Conservation (phyloP, 495 filamentous ascomycete species). For the Xylaria palmicola region DNA sequence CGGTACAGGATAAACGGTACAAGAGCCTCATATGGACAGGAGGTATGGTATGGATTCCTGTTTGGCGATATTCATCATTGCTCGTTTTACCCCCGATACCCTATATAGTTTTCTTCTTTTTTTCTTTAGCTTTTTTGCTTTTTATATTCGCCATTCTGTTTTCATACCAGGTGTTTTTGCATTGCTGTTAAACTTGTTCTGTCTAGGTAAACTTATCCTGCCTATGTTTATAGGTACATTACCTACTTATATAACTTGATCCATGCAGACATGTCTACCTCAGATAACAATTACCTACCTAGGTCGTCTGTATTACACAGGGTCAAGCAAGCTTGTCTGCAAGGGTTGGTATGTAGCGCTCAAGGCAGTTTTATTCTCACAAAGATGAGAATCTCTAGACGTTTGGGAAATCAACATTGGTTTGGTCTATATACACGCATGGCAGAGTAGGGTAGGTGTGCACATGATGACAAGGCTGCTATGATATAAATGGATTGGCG, state of each 20-base stretch:
- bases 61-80: constrained; percentile 7
- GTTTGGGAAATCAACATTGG: not conserved
- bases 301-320: not conserved
- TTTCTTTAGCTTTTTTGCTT: not conserved
- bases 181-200: not conserved
- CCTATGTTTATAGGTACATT: not conserved
- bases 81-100: constrained; percentile 7
- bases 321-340: too few species aligned
- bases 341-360: not conserved
- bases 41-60: not conserved
- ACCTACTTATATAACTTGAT: not conserved
- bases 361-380: not conserved
- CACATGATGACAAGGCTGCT: too few species aligned
- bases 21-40: not conserved
- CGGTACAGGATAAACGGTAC: constrained; percentile 8
- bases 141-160: too few species aligned
- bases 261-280: too few species aligned
- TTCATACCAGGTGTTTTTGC: too few species aligned
- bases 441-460: too few species aligned
- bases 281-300: too few species aligned
- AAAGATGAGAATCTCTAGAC: too few species aligned
- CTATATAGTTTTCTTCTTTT: constrained; percentile 6
- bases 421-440: not conserved
- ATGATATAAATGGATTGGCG: not conserved
- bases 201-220: not conserved